These are phyloP conservation scores for Auricularia auricula-judae DNA, from an alignment of 768 basidiomycete species.

Conservation along the genomic window DNA sequence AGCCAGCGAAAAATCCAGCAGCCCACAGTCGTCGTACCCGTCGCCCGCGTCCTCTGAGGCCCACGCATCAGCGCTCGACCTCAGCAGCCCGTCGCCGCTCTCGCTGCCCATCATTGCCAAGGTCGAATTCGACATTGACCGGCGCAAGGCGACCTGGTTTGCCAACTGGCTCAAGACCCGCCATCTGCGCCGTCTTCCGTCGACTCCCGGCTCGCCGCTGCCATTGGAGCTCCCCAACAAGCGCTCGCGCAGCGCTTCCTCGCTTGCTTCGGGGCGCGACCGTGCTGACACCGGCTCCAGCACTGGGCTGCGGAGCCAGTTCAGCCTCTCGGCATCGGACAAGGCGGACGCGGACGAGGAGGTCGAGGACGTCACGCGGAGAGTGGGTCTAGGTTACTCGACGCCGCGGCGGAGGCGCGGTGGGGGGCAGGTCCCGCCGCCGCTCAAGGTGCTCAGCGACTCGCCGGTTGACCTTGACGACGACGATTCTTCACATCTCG, in stretches of 20 bases:
- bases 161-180: constrained; percentile 71
- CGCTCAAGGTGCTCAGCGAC: constrained; percentile 2
- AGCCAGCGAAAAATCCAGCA: constrained; percentile 21
- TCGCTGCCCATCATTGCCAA: constrained; percentile 77
- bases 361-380: constrained; percentile 4
- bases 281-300: neutral
- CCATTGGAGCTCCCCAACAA: neutral
- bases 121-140: constrained; percentile 91
- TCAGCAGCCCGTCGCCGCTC: constrained; percentile 50
- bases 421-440: neutral
- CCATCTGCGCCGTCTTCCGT: neutral
- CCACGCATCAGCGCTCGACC: constrained; percentile 33
- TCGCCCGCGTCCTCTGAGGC: constrained; percentile 8
- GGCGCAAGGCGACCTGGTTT: constrained; percentile 70
- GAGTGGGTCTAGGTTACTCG: neutral
- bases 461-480: constrained; percentile 2
- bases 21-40: constrained; percentile 25
- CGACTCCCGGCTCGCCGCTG: neutral
- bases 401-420: neutral
- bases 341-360: constrained; percentile 7
- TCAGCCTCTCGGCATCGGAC: neutral
- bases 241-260: neutral
- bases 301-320: neutral
- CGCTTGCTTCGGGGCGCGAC: neutral
- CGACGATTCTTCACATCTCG: neutral